phyloP scores from a whole-genome alignment of 768 basidiomycete species.

The Russula brevipes region DNA sequence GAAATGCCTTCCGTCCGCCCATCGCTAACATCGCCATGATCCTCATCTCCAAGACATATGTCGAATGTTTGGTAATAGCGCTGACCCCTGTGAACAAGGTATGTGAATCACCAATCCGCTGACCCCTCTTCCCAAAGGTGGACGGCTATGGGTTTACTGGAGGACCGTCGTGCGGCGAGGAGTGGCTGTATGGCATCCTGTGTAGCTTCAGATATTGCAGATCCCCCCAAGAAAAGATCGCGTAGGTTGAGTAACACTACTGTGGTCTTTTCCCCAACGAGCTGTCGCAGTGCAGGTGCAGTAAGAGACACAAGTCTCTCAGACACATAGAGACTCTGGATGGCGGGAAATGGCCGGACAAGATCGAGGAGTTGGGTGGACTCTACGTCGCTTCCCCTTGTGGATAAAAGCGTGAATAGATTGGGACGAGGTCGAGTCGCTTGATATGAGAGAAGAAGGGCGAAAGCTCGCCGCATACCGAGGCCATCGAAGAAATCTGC shows the following conservation, averaged over 20 bases:
- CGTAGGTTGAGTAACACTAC: not conserved
- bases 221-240: not conserved
- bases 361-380: not conserved
- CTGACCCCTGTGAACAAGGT: too few species aligned
- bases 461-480: too few species aligned
- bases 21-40: too few species aligned
- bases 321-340: not conserved
- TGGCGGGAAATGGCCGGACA: not conserved
- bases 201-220: too few species aligned
- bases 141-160: not conserved
- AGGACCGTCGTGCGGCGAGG: not conserved
- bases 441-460: not conserved
- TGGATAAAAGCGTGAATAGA: not conserved
- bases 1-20: too few species aligned
- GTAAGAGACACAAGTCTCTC: not conserved
- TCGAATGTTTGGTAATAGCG: too few species aligned
- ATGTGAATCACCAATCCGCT: too few species aligned
- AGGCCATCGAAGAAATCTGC: not conserved
- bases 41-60: too few species aligned
- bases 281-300: not conserved
- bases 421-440: not conserved
- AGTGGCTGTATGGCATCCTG: not conserved
- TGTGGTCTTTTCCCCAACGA: too few species aligned
- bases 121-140: not conserved
- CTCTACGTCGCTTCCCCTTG: not conserved